phyloP scores from a whole-genome alignment of 2,329 filamentous ascomycete species.

The Chalara sp. region DNA sequence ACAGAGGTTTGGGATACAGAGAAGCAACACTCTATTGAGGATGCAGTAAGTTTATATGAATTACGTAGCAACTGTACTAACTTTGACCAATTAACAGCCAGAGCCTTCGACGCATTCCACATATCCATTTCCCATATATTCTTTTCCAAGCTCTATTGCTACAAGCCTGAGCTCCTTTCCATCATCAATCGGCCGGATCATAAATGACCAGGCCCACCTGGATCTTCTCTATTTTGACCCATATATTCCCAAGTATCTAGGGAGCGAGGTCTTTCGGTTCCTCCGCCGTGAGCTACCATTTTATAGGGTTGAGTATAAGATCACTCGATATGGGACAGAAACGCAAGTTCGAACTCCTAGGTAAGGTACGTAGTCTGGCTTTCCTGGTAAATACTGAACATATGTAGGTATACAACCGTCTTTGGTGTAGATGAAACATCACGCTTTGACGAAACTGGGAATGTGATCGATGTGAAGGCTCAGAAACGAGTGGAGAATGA shows the following conservation, averaged over 20 bases:
- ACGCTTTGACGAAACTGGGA: slow-evolving; percentile 42
- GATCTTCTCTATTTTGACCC: slow-evolving; percentile 72
- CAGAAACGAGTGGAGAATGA: slow-evolving; percentile 36
- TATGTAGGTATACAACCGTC: slow-evolving; percentile 43
- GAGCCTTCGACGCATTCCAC: slow-evolving; percentile 32
- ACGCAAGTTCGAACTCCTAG: slow-evolving; percentile 50
- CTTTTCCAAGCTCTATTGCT: slow-evolving; percentile 33
- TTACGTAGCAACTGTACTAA: neutral
- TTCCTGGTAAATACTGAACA: slow-evolving; percentile 33
- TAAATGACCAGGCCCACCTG: slow-evolving; percentile 63
- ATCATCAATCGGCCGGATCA: slow-evolving; percentile 42
- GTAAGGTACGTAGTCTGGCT: neutral
- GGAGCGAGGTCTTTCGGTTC: slow-evolving; percentile 60
- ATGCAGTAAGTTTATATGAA: slow-evolving; percentile 5
- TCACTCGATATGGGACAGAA: slow-evolving; percentile 56
- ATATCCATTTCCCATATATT: slow-evolving; percentile 45
- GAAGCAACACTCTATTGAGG: neutral
- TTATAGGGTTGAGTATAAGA: slow-evolving; percentile 68
- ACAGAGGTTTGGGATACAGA: neutral
- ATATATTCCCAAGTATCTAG: slow-evolving; percentile 53
- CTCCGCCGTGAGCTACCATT: slow-evolving; percentile 66
- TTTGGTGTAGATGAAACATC: slow-evolving; percentile 57
- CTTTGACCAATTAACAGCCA: slow-evolving; percentile 5
- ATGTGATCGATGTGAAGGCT: slow-evolving; percentile 38
- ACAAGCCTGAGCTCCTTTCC: slow-evolving; percentile 39